phyloP scores from a whole-genome alignment of 2,329 filamentous ascomycete species.

The Beauveria brongniartii region DNA sequence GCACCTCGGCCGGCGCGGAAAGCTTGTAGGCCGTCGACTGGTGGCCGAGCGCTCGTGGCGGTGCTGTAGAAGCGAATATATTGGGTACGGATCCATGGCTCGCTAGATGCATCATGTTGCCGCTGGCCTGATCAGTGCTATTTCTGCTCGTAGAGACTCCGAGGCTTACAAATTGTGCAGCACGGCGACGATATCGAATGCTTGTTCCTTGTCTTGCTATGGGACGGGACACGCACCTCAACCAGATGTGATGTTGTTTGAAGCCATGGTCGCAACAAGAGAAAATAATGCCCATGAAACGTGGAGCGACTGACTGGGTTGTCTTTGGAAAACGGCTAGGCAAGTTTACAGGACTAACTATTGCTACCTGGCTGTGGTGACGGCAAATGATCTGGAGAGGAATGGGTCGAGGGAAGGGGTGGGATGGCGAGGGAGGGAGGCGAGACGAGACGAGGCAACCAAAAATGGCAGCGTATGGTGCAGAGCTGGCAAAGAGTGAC shows the following conservation, averaged over 20 bases:
- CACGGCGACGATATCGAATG: too few species aligned
- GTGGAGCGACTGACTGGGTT: not conserved
- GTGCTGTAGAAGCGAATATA: not conserved
- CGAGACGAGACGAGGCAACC: not conserved
- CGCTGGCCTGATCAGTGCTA: not conserved
- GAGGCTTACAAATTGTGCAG: not conserved
- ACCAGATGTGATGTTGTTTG: too few species aligned
- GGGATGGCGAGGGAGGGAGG: not conserved
- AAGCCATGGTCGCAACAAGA: not conserved
- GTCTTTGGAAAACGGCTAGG: not conserved
- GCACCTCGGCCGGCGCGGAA: not conserved
- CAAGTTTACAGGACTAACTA: not conserved
- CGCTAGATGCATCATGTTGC: not conserved
- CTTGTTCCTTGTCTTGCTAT: too few species aligned
- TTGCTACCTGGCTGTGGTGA: not conserved
- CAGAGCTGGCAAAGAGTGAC: not conserved
- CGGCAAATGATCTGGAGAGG: not conserved
- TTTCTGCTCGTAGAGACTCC: not conserved
- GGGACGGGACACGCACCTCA: too few species aligned
- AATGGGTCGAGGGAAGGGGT: not conserved
- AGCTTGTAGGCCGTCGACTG: not conserved
- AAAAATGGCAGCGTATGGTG: not conserved
- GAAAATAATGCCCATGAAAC: not conserved
- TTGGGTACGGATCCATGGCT: not conserved
- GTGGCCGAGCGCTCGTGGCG: not conserved